Evolutionary conservation across 2,329 filamentous ascomycete species (phyloP).

Genomic region (Zelopaecilomyces penicillatus): DNA sequence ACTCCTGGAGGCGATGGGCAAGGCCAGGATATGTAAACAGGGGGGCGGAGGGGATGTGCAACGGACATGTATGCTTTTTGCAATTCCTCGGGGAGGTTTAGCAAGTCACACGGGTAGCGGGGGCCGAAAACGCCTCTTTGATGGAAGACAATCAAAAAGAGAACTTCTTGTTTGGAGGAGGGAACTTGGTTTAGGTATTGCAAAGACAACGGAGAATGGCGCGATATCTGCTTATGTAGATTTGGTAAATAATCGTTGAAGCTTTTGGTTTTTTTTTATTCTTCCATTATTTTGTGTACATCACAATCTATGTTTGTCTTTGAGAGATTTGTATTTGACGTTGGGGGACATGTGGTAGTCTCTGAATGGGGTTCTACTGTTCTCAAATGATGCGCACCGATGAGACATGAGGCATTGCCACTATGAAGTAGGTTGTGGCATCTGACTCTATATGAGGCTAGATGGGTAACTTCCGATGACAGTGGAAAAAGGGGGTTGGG

Average conservation of each 20-base stretch:
- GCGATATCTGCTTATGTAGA: conserved; percentile 1
- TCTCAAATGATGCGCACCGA: no score
- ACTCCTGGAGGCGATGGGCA: conserved; percentile 27
- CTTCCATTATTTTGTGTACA: not conserved
- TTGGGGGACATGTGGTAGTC: not conserved
- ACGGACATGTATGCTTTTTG: not conserved
- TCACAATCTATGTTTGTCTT: not conserved
- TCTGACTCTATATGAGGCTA: no score
- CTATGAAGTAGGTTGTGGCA: not conserved
- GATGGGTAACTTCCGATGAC: no score
- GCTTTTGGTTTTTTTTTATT: conserved; percentile 1
- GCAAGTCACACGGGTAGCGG: no score
- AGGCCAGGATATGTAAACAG: conserved; percentile 23
- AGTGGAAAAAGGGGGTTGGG: no score
- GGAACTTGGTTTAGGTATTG: not conserved
- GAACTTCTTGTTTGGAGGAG: no score
- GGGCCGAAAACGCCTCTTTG: no score
- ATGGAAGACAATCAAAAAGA: no score
- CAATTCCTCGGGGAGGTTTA: no score
- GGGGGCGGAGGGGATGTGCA: not conserved
- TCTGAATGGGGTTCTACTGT: not conserved
- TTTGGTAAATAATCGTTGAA: not conserved
- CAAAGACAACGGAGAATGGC: conserved; percentile 4
- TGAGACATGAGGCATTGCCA: not conserved
- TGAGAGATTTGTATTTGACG: not conserved